A percentile compares a stretch with the other conserved stretches of the same genome.
phyloP scores from a whole-genome alignment of 768 basidiomycete species.

The Mycena leptocephala region DNA sequence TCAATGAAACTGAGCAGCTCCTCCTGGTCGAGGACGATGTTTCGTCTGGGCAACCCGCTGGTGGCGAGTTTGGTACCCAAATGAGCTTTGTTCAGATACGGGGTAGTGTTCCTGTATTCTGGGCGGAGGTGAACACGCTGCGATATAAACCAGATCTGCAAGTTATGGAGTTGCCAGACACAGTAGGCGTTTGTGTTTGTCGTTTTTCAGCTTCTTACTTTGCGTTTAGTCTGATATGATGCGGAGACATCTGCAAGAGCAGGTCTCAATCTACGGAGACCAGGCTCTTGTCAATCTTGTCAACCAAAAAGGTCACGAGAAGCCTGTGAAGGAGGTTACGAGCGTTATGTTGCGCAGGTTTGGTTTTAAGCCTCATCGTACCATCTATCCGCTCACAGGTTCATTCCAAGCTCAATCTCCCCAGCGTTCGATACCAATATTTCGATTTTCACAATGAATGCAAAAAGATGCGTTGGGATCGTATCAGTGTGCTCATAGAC shows the following conservation, averaged over 20 bases:
- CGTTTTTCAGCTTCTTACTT: slow-evolving; percentile 7
- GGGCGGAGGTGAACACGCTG: slow-evolving; percentile 97
- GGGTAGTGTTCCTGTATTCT: slow-evolving; percentile 95
- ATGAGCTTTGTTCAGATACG: slow-evolving; percentile 95
- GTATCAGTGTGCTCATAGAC: slow-evolving; percentile 88
- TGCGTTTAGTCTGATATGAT: slow-evolving; percentile 75
- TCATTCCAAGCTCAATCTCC: slow-evolving; percentile 68
- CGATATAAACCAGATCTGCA: slow-evolving; percentile 97
- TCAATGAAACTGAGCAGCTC: slow-evolving; percentile 98
- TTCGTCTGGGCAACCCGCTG: slow-evolving; percentile 52
- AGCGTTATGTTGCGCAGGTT: slow-evolving; percentile 81
- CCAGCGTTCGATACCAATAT: slow-evolving; percentile 89
- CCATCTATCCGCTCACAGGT: slow-evolving; percentile 16
- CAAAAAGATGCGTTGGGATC: slow-evolving; percentile 95
- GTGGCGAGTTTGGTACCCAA: slow-evolving; percentile 70
- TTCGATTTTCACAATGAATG: slow-evolving; percentile 99
- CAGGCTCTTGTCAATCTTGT: slow-evolving; percentile 92
- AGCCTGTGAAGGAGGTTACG: slow-evolving; percentile 97
- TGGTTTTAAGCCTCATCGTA: slow-evolving; percentile 31
- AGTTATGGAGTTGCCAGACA: slow-evolving; percentile 93
- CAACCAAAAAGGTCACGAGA: slow-evolving; percentile 94
- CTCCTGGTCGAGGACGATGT: slow-evolving; percentile 82
- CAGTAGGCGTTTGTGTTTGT: slow-evolving; percentile 61
- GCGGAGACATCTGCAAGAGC: slow-evolving; percentile 81
- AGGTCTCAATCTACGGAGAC: slow-evolving; percentile 82